These are phyloP conservation scores for Hymenoscyphus fraxineus DNA, from an alignment of 2,329 filamentous ascomycete species.

Conservation along the genomic window DNA sequence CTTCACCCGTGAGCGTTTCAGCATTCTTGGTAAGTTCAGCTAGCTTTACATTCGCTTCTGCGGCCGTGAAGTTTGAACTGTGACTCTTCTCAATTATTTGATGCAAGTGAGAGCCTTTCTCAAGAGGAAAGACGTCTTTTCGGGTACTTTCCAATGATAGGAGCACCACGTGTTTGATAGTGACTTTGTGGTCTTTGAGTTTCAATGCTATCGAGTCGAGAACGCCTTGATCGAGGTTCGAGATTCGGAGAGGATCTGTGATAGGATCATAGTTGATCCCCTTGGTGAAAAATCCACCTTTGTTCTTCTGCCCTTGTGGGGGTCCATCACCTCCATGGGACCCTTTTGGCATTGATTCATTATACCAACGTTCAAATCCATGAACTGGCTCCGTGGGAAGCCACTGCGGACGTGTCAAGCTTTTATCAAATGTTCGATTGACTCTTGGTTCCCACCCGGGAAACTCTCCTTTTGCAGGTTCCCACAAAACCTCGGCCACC, in stretches of 20 bases:
- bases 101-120: conserved; percentile 36
- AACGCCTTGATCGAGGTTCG: conserved; percentile 36
- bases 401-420: conserved; percentile 30
- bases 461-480: conserved; percentile 15
- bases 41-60: conserved; percentile 31
- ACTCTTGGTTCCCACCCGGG: conserved; percentile 24
- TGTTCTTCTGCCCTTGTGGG: neutral
- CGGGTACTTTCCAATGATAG: conserved; percentile 40
- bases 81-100: conserved; percentile 35
- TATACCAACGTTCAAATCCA: conserved; percentile 36
- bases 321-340: neutral
- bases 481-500: conserved; percentile 21
- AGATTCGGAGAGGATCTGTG: conserved; percentile 38
- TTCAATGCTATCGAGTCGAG: conserved; percentile 33
- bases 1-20: conserved; percentile 38
- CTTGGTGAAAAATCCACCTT: conserved; percentile 5
- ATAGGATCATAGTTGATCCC: conserved; percentile 34
- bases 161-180: conserved; percentile 39
- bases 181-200: conserved; percentile 31
- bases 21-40: conserved; percentile 33
- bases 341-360: neutral
- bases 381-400: conserved; percentile 30
- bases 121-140: conserved; percentile 40
- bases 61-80: conserved; percentile 19
- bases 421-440: conserved; percentile 8